These are phyloP conservation scores for Cladophialophora psammophila DNA, from an alignment of 2,329 filamentous ascomycete species.

Conservation along the genomic window DNA sequence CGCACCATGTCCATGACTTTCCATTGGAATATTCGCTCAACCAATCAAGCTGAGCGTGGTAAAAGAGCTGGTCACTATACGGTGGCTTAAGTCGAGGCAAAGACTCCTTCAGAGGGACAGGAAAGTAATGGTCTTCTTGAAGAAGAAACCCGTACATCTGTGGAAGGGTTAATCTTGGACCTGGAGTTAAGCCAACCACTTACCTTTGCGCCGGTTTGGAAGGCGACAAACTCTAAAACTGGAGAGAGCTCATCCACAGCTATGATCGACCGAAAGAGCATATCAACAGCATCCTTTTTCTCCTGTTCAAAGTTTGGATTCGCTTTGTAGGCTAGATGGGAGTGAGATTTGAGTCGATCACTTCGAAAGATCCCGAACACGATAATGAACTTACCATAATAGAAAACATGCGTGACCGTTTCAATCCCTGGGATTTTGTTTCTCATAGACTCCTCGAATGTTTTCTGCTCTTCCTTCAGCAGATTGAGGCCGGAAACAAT, in stretches of 20 bases:
- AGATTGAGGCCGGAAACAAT: slow-evolving; percentile 52
- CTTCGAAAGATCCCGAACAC: background rate
- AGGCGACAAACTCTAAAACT: slow-evolving; percentile 20
- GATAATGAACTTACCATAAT: slow-evolving; percentile 20
- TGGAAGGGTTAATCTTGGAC: background rate
- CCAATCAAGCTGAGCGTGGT: slow-evolving; percentile 42
- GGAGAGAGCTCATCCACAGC: slow-evolving; percentile 25
- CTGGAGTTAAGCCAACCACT: background rate
- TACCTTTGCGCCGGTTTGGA: slow-evolving; percentile 27
- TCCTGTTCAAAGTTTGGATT: slow-evolving; percentile 25
- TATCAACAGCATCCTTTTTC: slow-evolving; percentile 25
- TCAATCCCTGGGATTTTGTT: slow-evolving; percentile 46
- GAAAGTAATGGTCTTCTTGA: slow-evolving; percentile 22
- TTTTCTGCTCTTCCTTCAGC: slow-evolving; percentile 23
- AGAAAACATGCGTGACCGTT: slow-evolving; percentile 51
- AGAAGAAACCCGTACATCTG: slow-evolving; percentile 28
- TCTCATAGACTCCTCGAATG: slow-evolving; percentile 35
- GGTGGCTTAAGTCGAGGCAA: slow-evolving; percentile 43
- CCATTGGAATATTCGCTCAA: slow-evolving; percentile 38
- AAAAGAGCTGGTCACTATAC: slow-evolving; percentile 44
- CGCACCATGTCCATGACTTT: slow-evolving; percentile 47
- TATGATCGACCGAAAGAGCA: slow-evolving; percentile 20
- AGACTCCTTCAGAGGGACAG: slow-evolving; percentile 43
- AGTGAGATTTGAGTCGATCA: slow-evolving; percentile 1
- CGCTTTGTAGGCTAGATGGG: slow-evolving; percentile 22